Percentiles rank a stretch among this genome's conserved stretches.
Evolutionary conservation across 2,329 filamentous ascomycete species (phyloP).

Genomic region (Pseudocercospora ulei): DNA sequence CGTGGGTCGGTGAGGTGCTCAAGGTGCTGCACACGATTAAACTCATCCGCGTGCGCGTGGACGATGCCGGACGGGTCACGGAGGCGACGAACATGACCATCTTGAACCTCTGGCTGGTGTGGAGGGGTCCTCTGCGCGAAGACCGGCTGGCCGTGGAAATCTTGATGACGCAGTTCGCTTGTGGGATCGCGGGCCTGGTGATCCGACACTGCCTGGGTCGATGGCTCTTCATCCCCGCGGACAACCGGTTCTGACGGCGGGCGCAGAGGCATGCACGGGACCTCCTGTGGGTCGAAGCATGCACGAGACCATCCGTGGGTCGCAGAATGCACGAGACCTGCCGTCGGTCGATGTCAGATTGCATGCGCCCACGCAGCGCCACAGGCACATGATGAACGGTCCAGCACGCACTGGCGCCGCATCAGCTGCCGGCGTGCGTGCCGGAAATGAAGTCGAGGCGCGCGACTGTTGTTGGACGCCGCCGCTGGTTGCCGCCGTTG

Average conservation of each 20-base stretch:
- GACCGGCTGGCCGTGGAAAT: slow-evolving; percentile 72
- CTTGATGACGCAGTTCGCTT: slow-evolving; percentile 62
- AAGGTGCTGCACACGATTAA: slow-evolving; percentile 58
- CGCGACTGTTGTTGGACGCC: too few relatives aligned
- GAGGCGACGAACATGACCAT: slow-evolving; percentile 87
- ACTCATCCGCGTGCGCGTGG: slow-evolving; percentile 58
- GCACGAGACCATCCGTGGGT: slow-evolving; percentile 3
- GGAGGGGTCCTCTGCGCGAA: slow-evolving; percentile 84
- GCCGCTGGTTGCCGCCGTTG: too few relatives aligned
- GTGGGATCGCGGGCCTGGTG: slow-evolving; percentile 75
- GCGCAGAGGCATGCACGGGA: too few relatives aligned
- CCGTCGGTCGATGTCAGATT: background rate
- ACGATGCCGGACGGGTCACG: slow-evolving; percentile 59
- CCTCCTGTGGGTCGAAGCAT: slow-evolving; percentile 3
- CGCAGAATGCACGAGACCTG: slow-evolving; percentile 1
- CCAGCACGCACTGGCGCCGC: background rate
- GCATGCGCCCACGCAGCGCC: slow-evolving; percentile 11
- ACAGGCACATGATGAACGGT: slow-evolving; percentile 11
- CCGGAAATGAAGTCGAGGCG: slow-evolving; percentile 5
- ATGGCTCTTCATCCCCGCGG: slow-evolving; percentile 69
- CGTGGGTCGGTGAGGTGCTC: slow-evolving; percentile 53
- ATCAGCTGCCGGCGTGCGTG: slow-evolving; percentile 2
- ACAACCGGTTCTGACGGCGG: slow-evolving; percentile 50
- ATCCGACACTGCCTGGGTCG: slow-evolving; percentile 76
- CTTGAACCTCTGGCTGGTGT: slow-evolving; percentile 91